Percentiles rank a stretch among this genome's conserved stretches.
These are phyloP conservation scores for Calonectria pseudoturangicola DNA, from an alignment of 2,329 filamentous ascomycete genomes.

Conservation along the genomic window DNA sequence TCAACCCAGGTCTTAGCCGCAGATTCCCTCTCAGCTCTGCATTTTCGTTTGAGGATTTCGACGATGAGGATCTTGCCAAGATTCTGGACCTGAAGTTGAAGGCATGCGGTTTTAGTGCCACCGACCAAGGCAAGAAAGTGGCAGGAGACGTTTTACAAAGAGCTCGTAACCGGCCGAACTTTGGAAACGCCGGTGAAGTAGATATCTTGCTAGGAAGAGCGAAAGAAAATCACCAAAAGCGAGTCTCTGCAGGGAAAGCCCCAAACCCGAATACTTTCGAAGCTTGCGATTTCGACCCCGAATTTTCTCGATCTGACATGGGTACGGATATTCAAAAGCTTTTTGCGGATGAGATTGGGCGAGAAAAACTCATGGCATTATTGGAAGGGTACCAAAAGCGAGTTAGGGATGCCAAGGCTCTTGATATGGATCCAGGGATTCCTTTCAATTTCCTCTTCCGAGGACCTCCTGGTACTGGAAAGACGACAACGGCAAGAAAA, in stretches of 20 bases:
- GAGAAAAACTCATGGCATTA: slow-evolving; percentile 71
- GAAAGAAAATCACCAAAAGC: slow-evolving; percentile 50
- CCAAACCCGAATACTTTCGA: slow-evolving; percentile 79
- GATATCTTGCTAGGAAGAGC: slow-evolving; percentile 66
- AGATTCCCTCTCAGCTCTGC: slow-evolving; percentile 79
- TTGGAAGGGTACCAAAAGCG: slow-evolving; percentile 74
- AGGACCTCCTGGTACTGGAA: slow-evolving; percentile 81
- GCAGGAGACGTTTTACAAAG: slow-evolving; percentile 76
- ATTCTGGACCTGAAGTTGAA: slow-evolving; percentile 80
- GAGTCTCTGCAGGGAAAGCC: slow-evolving; percentile 44
- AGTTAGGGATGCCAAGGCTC: slow-evolving; percentile 53
- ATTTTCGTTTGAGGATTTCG: slow-evolving; percentile 82
- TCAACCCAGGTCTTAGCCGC: slow-evolving; percentile 81
- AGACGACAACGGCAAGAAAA: slow-evolving; percentile 82
- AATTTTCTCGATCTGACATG: slow-evolving; percentile 69
- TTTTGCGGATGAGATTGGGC: slow-evolving; percentile 76
- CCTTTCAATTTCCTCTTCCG: slow-evolving; percentile 83
- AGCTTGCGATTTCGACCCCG: slow-evolving; percentile 83
- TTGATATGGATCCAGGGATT: slow-evolving; percentile 64
- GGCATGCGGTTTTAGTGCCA: slow-evolving; percentile 71
- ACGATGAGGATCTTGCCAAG: slow-evolving; percentile 70
- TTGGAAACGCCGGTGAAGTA: slow-evolving; percentile 85
- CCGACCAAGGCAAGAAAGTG: slow-evolving; percentile 69
- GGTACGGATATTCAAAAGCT: slow-evolving; percentile 69
- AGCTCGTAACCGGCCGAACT: slow-evolving; percentile 78